Evolutionary conservation across 352 stramenopile genomes (phyloP).

Genomic region (Pythium utonaiense): DNA sequence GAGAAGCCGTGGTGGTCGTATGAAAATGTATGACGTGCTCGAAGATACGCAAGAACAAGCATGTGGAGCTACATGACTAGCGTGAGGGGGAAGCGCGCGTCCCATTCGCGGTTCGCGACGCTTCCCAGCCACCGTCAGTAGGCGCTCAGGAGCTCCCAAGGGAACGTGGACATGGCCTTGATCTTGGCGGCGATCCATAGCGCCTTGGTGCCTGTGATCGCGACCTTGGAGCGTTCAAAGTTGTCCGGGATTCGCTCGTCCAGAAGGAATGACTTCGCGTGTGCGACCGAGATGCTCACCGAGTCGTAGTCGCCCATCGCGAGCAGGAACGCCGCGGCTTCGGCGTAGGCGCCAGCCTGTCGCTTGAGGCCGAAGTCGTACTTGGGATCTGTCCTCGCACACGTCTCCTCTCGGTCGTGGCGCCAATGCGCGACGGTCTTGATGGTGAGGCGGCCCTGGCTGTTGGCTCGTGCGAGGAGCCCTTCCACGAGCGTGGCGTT

Average conservation of each 20-base stretch:
- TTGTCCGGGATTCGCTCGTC: constrained; percentile 45
- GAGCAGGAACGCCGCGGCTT: constrained; percentile 45
- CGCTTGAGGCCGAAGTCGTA: constrained; percentile 42
- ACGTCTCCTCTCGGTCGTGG: constrained; percentile 38
- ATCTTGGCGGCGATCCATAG: constrained; percentile 41
- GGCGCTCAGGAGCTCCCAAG: constrained; percentile 14
- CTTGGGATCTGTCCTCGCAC: constrained; percentile 33
- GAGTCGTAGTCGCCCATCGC: constrained; percentile 38
- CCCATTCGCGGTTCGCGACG: constrained; percentile 9
- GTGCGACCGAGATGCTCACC: constrained; percentile 34
- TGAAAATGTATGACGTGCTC: too few species aligned
- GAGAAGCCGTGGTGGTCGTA: too few species aligned
- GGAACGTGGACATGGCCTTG: constrained; percentile 28
- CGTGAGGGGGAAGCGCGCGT: constrained; percentile 11
- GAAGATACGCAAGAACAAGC: constrained; percentile 40
- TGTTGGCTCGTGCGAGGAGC: constrained; percentile 32
- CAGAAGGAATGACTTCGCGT: constrained; percentile 44
- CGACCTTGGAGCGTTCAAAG: constrained; percentile 31
- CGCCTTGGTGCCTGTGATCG: constrained; percentile 30
- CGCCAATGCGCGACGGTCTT: constrained; percentile 42
- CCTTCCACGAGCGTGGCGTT: constrained; percentile 41
- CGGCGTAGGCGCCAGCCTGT: constrained; percentile 36
- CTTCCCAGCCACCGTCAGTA: constrained; percentile 13
- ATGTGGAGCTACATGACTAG: constrained; percentile 32
- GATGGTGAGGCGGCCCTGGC: constrained; percentile 31